Percentiles rank a stretch among this genome's conserved stretches.
phyloP scores from a whole-genome alignment of 192 early-diverging fungal genomes.

The Coemansia sp. region DNA sequence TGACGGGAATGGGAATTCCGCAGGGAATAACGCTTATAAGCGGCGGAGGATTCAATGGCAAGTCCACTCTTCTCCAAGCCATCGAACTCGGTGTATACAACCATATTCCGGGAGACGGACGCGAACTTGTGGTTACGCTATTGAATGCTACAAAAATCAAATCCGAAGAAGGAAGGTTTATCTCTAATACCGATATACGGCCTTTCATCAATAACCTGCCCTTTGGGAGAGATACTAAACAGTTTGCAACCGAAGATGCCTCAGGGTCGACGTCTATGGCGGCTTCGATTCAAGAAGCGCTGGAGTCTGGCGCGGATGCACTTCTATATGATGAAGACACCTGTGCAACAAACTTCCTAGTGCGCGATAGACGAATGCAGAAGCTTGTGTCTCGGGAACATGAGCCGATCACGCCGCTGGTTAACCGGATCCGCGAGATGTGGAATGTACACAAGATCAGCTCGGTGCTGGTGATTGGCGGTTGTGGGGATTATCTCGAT shows the following conservation, averaged over 20 bases:
- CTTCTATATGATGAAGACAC: slow-evolving; percentile 63
- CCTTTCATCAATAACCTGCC: slow-evolving; percentile 60
- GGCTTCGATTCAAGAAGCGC: slow-evolving; percentile 57
- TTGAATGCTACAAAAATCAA: slow-evolving; percentile 43
- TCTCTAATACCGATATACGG: slow-evolving; percentile 53
- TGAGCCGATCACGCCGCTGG: slow-evolving; percentile 64
- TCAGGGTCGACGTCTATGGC: slow-evolving; percentile 63
- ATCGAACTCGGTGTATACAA: slow-evolving; percentile 60
- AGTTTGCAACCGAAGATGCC: slow-evolving; percentile 55
- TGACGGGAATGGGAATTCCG: slow-evolving; percentile 57
- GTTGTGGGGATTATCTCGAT: slow-evolving; percentile 61
- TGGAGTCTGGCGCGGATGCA: slow-evolving; percentile 43
- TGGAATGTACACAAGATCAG: slow-evolving; percentile 41
- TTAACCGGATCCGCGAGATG: slow-evolving; percentile 51
- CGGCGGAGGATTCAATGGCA: slow-evolving; percentile 61
- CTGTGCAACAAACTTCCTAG: slow-evolving; percentile 64
- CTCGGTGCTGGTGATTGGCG: slow-evolving; percentile 56
- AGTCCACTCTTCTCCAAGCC: slow-evolving; percentile 61
- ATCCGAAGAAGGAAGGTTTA: slow-evolving; percentile 57
- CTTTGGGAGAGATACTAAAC: slow-evolving; percentile 39
- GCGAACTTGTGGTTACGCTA: slow-evolving; percentile 56
- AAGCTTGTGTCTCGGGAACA: slow-evolving; percentile 41
- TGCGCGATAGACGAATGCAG: slow-evolving; percentile 60
- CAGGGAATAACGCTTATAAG: slow-evolving; percentile 57
- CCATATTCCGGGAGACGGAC: slow-evolving; percentile 59